Percentiles rank a stretch among this genome's conserved stretches.
Conservation (phyloP, 768 basidiomycete genomes). For the Peribolospora baueri region DNA sequence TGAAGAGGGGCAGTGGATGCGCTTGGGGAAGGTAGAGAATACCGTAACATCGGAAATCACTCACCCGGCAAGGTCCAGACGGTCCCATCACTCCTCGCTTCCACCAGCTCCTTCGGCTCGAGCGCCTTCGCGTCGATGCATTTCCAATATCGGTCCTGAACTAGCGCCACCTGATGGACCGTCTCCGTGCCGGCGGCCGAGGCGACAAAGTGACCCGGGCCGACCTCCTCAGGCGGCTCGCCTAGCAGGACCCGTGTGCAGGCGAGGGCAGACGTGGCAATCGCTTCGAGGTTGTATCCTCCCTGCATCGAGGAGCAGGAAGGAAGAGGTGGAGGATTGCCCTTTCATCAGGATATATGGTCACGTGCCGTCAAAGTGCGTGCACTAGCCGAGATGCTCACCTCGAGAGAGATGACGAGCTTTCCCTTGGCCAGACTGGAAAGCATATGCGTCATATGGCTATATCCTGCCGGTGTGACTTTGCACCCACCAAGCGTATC, state of each 20-base stretch:
- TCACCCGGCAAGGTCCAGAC: neutral
- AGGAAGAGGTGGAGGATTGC: neutral
- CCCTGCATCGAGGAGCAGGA: constrained; percentile 31
- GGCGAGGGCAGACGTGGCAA: constrained; percentile 63
- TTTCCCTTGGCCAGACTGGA: constrained; percentile 64
- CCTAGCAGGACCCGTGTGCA: constrained; percentile 75
- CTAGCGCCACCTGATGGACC: constrained; percentile 59
- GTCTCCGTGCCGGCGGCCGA: constrained; percentile 67
- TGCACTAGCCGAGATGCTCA: constrained; percentile 18
- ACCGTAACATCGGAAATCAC: constrained; percentile 9
- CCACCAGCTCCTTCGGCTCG: constrained; percentile 53
- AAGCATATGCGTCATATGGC: constrained; percentile 97
- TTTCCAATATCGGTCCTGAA: constrained; percentile 83
- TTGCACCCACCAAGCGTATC: constrained; percentile 77
- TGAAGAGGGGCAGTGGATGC: neutral
- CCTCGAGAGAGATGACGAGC: constrained; percentile 82
- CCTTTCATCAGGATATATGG: neutral
- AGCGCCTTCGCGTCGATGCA: constrained; percentile 54
- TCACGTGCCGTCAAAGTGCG: neutral
- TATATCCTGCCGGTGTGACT: constrained; percentile 77
- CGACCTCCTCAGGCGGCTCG: constrained; percentile 39
- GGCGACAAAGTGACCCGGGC: constrained; percentile 36
- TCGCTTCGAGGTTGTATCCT: constrained; percentile 77
- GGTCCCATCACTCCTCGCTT: neutral
- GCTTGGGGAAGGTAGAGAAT: neutral